Evolutionary conservation across 23 red algal species (phyloP), one percentile per base, ranked within the genome.

Genomic region (Cyanidioschyzon merolae): DNA sequence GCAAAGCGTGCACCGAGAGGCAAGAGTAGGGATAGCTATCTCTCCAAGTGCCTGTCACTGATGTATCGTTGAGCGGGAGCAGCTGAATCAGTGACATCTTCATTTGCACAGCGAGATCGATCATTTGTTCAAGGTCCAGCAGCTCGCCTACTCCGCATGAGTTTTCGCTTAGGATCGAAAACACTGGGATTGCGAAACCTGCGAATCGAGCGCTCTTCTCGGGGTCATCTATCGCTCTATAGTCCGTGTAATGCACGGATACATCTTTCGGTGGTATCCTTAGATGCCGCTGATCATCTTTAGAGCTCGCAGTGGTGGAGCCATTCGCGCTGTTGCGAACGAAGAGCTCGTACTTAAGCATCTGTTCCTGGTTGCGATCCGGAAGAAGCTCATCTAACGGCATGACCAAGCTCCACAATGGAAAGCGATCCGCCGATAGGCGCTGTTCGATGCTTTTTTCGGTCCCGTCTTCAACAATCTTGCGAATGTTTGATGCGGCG

Each of bases 21-120:
- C 79, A 80, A 31, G 92, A 96, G 77, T 96, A 96, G 17, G 92
- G 92, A 68, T 90, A 90, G 35, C 77, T 75, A 39, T 96, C 92
- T 41, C 63, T 7, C 63, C 63, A 71, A 27, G 21, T 71, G 29
- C 63, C 63, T 3, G 32, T 32, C 63, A 79, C 79, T 15, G 74
- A 83, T 0, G 92, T 96, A 75, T 96, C 87, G 79, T 96, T 88
- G 0, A 96, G 86, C 0, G 92, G 92, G 1, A 96, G 78, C 83
- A 96, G 80, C 58, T 96, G 92, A 57, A 96, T 54, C 21, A 96
- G 58, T 38, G 89, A 87, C 38, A 80, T 85, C 24, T 87, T 87
- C 7, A 81, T 40, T 37, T 36, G 50, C 31, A 68, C 68, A 40
- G 86, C 89, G 67, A 96, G 79, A 79, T 90, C 84, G 26, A 96